A percentile compares a stretch with the other conserved stretches of the same genome.
Evolutionary conservation across 1,139 yeast species (phyloP).

Genomic region (Lizanozyma gosingica): DNA sequence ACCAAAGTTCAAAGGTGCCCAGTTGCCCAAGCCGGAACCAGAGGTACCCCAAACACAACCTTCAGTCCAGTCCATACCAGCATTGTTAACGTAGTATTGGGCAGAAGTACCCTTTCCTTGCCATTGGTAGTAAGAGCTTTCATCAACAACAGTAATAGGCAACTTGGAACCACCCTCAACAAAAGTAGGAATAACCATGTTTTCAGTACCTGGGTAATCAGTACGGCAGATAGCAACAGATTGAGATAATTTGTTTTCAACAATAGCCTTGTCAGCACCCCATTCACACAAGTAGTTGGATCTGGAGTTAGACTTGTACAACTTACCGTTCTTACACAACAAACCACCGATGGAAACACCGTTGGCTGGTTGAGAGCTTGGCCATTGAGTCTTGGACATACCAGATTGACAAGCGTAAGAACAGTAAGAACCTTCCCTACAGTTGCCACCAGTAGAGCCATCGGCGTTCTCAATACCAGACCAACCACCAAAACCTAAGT

Average conservation of each 20-base stretch:
- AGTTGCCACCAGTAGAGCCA: conserved; percentile 54
- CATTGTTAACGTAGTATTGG: conserved; percentile 95
- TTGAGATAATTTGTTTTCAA: conserved; percentile 53
- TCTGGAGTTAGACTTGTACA: conserved; percentile 66
- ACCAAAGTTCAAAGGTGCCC: conserved; percentile 96
- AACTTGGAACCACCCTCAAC: conserved; percentile 58
- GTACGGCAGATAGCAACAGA: conserved; percentile 90
- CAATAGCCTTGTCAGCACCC: conserved; percentile 66
- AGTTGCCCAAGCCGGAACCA: conserved; percentile 85
- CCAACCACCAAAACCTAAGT: conserved; percentile 85
- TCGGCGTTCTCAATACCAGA: conserved; percentile 62
- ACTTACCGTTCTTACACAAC: conserved; percentile 66
- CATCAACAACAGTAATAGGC: conserved; percentile 73
- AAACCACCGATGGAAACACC: conserved; percentile 94
- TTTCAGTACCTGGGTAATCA: conserved; percentile 98
- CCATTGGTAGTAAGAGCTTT: conserved; percentile 74
- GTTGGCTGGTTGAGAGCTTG: conserved; percentile 67
- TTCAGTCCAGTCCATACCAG: conserved; percentile 80
- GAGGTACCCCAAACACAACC: conserved; percentile 91
- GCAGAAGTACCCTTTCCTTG: conserved; percentile 76
- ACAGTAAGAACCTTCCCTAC: conserved; percentile 87
- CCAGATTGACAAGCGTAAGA: conserved; percentile 96
- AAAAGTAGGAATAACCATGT: conserved; percentile 90
- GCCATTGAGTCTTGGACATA: conserved; percentile 98
- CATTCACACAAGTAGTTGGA: conserved; percentile 68